A percentile compares a stretch with the other conserved stretches of the same genome.
These are phyloP conservation scores for Leishmania arabica DNA, from an alignment of 208 protist species.

Conservation along the genomic window DNA sequence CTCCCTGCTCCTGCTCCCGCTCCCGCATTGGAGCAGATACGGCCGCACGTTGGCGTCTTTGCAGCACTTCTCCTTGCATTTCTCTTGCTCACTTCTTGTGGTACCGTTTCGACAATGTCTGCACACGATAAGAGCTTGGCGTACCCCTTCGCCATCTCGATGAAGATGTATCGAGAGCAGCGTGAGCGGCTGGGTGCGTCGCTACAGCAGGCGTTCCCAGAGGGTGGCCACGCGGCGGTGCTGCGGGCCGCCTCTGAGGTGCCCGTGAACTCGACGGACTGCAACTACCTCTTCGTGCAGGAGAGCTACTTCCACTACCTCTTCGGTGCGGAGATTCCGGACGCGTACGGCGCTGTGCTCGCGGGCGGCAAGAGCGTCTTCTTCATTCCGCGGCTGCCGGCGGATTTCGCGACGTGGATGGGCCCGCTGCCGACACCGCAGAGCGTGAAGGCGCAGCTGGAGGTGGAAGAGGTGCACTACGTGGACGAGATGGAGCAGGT, in stretches of 20 bases:
- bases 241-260: slow-evolving; percentile 83
- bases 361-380: slow-evolving; percentile 63
- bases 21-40: background rate
- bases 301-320: slow-evolving; percentile 96
- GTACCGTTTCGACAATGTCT: slow-evolving; percentile 11
- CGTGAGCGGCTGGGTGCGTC: slow-evolving; percentile 65
- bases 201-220: slow-evolving; percentile 39
- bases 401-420: slow-evolving; percentile 93
- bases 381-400: slow-evolving; percentile 87
- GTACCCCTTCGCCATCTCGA: slow-evolving; percentile 69
- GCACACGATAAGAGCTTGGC: slow-evolving; percentile 34
- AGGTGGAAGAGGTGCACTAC: slow-evolving; percentile 85
- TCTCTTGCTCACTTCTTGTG: background rate
- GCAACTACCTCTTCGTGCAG: slow-evolving; percentile 90
- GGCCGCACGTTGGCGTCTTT: background rate
- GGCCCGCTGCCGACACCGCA: slow-evolving; percentile 79
- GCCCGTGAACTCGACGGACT: slow-evolving; percentile 89
- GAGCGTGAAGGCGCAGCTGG: slow-evolving; percentile 50
- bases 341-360: slow-evolving; percentile 80
- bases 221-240: slow-evolving; percentile 69
- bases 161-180: slow-evolving; percentile 89
- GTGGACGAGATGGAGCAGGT: slow-evolving; percentile 78
- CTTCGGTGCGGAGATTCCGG: slow-evolving; percentile 88
- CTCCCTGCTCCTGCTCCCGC: background rate
- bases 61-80: background rate